Evolutionary conservation across 768 basidiomycete species (phyloP), one percentile per base, ranked within the genome.

Genomic region (Serpula lacrymans): DNA sequence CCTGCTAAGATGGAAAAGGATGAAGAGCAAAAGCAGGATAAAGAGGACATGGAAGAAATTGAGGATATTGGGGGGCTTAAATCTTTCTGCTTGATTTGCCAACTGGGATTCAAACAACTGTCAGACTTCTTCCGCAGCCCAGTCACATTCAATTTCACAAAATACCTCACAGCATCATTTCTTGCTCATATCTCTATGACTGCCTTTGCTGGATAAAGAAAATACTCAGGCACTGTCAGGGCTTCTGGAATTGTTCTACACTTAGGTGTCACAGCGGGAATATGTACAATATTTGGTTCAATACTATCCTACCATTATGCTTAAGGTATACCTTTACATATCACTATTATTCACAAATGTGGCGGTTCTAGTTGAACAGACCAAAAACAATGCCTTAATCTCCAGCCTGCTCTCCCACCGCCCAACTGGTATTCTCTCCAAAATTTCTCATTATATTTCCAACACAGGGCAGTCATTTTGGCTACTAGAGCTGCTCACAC

Each of bases 221-320:
- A 98, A 94, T 52, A 89, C 86, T 0, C 95, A 97, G 59, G 75
- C 89, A 0, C 93, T 95, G 0, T 95, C 93, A 0, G 82, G 88
- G 0, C 70, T 95, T 13, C 67, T 99, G 30, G 92, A 96, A 27
- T 69, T 97, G 16, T 87, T 96, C 63, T 74, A 80, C 43, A 66
- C 75, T 5, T 94, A 93, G 87, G 78, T 88, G 1, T 58, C 69
- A 12, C 69, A 75, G 13, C 68, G 65, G 2, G 70, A 79, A 10
- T 75, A 81, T 45, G 70, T 75, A n/a, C 56, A 58, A 7, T 82
- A 80, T 57, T 69, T 98, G 20, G 80, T 84, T 32, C 67, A 77
- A 17, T 85, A 80, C 54, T 86, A 97, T 52, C 49, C 65, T 2
- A 69, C 71, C 4, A 72, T 85, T 1, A 60, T 99, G 11, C 82